phyloP scores from a whole-genome alignment of 306 rosid genomes.

The Cucumis hystrix region DNA sequence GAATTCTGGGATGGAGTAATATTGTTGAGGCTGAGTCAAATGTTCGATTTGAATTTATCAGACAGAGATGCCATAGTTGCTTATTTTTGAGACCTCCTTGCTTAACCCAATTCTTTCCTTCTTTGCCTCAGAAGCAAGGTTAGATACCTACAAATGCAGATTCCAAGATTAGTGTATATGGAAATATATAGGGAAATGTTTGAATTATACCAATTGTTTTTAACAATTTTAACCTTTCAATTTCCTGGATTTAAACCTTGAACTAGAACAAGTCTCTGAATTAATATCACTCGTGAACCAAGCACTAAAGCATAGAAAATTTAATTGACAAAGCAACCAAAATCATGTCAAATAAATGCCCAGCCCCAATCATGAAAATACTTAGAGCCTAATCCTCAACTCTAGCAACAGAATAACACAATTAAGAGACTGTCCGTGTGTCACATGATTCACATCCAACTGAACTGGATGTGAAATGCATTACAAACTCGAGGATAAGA shows the following conservation, averaged over 20 bases:
- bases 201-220: background rate
- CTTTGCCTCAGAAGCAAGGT: slow-evolving; percentile 63
- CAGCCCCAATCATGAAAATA: background rate
- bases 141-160: slow-evolving; percentile 41
- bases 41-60: slow-evolving; percentile 19
- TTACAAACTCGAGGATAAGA: too few relatives aligned
- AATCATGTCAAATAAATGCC: background rate
- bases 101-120: slow-evolving; percentile 45
- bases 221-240: background rate
- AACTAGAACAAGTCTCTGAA: background rate
- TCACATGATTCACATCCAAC: background rate
- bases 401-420: background rate
- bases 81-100: slow-evolving; percentile 67
- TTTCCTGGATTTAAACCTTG: background rate
- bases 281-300: background rate
- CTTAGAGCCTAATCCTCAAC: background rate
- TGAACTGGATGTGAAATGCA: background rate
- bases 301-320: background rate
- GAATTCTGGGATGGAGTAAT: background rate
- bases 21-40: background rate
- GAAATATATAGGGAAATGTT: background rate
- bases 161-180: background rate
- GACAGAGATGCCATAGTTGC: slow-evolving; percentile 78
- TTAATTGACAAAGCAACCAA: background rate
- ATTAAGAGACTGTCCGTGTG: background rate